Conservation (phyloP, 176 grass and related monocot species). For the Paspalum vaginatum region DNA sequence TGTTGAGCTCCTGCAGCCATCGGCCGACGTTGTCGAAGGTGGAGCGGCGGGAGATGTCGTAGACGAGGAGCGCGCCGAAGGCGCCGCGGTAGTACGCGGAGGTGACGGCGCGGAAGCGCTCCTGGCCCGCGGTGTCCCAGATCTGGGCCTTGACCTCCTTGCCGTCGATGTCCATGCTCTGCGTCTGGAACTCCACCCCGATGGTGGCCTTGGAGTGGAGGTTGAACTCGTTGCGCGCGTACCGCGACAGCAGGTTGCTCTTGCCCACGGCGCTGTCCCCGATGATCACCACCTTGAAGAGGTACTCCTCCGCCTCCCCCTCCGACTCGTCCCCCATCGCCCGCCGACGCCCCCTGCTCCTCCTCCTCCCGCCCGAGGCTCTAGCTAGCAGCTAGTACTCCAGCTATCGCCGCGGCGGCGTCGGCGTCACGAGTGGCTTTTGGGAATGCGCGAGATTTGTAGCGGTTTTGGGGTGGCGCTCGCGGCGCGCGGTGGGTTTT, state of each 20-base stretch:
- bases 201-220: conserved; percentile 78
- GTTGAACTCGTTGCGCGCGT: conserved; percentile 74
- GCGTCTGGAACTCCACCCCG: conserved; percentile 77
- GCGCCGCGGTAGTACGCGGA: conserved; percentile 69
- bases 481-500: conserved; percentile 39
- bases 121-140: conserved; percentile 97
- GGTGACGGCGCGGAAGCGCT: conserved; percentile 75
- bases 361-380: neutral
- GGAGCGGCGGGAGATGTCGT: conserved; percentile 62
- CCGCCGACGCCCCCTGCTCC: too few relatives aligned
- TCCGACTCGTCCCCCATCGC: conserved; percentile 60
- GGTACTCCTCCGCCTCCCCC: conserved; percentile 69
- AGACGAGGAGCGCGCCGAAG: conserved; percentile 68
- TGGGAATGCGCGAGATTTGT: conserved; percentile 37
- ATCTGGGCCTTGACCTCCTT: conserved; percentile 98
- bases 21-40: conserved; percentile 65
- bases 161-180: conserved; percentile 68
- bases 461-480: neutral
- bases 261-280: conserved; percentile 71
- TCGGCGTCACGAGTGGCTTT: neutral
- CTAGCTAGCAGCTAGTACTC: neutral
- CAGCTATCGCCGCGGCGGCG: neutral
- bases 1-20: conserved; percentile 69
- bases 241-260: conserved; percentile 65
- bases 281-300: conserved; percentile 78